phyloP scores from a whole-genome alignment of 108 stramenopile species.

The Nitzschia sp. region DNA sequence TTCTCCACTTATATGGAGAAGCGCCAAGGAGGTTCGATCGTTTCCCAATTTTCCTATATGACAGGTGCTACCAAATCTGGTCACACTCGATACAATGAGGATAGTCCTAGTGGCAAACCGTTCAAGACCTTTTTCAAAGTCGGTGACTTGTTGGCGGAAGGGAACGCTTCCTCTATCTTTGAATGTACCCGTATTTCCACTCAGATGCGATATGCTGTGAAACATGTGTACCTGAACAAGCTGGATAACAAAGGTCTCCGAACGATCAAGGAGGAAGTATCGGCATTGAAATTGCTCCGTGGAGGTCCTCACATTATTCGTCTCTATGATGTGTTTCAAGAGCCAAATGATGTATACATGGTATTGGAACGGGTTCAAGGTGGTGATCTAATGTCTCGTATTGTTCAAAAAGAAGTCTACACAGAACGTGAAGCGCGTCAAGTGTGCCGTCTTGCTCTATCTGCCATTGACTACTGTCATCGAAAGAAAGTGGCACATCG shows the following conservation, averaged over 20 bases:
- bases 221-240: conserved; percentile 52
- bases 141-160: conserved; percentile 65
- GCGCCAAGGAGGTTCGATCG: conserved; percentile 35
- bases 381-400: conserved; percentile 91
- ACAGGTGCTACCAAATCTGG: conserved; percentile 41
- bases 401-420: conserved; percentile 90
- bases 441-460: conserved; percentile 76
- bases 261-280: conserved; percentile 62
- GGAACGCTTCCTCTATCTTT: conserved; percentile 65
- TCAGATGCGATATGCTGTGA: conserved; percentile 52
- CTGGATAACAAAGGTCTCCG: conserved; percentile 32
- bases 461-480: conserved; percentile 87
- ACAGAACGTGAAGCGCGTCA: conserved; percentile 94
- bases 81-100: conserved; percentile 36
- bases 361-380: conserved; percentile 78
- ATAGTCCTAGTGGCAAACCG: conserved; percentile 38
- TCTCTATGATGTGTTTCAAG: conserved; percentile 73
- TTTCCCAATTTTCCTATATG: conserved; percentile 40
- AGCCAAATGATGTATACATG: conserved; percentile 55
- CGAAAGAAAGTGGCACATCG: conserved; percentile 78
- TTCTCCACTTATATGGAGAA: conserved; percentile 42
- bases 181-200: conserved; percentile 50
- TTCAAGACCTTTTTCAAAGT: conserved; percentile 39
- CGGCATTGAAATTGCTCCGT: conserved; percentile 54
- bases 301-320: conserved; percentile 85